Percentiles rank a stretch among this genome's conserved stretches.
Conservation (phyloP, 2,329 filamentous ascomycete species). For the Diaporthe amygdali region DNA sequence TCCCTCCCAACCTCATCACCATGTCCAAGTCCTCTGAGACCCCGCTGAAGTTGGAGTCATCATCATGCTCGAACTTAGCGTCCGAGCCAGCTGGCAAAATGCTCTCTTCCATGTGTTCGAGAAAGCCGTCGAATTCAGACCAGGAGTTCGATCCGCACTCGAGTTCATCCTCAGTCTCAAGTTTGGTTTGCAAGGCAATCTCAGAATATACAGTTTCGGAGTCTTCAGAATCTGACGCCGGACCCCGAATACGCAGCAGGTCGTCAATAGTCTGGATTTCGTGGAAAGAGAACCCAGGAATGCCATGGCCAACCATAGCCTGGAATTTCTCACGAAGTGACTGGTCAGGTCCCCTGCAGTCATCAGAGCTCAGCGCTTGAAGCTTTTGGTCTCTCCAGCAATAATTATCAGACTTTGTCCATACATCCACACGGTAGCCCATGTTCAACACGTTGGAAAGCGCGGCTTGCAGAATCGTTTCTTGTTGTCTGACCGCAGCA, state of each 20-base stretch:
- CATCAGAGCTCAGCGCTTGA: not conserved
- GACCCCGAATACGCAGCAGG: not conserved
- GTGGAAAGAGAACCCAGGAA: constrained; percentile 16
- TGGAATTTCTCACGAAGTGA: constrained; percentile 18
- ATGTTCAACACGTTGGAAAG: not conserved
- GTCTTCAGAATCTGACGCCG: not conserved
- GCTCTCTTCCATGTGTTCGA: constrained; percentile 23
- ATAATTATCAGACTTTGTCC: constrained; percentile 10
- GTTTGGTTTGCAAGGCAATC: not conserved
- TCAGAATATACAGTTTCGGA: not conserved
- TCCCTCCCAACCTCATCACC: constrained; percentile 8
- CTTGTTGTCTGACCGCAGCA: not conserved
- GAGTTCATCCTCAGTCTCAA: not conserved
- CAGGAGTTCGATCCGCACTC: not conserved
- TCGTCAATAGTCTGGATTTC: constrained; percentile 2
- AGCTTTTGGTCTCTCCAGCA: not conserved
- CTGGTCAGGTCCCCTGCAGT: not conserved
- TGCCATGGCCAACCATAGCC: constrained; percentile 14
- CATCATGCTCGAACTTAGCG: not conserved
- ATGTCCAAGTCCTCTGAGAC: constrained; percentile 14
- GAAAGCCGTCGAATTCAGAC: constrained; percentile 13
- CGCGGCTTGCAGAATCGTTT: constrained; percentile 5
- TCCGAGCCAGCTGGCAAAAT: not conserved
- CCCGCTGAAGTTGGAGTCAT: not conserved
- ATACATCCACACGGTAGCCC: constrained; percentile 21